Base-by-base conservation (phyloP, 768 basidiomycete genomes). In the Suillus weaverae region DNA sequence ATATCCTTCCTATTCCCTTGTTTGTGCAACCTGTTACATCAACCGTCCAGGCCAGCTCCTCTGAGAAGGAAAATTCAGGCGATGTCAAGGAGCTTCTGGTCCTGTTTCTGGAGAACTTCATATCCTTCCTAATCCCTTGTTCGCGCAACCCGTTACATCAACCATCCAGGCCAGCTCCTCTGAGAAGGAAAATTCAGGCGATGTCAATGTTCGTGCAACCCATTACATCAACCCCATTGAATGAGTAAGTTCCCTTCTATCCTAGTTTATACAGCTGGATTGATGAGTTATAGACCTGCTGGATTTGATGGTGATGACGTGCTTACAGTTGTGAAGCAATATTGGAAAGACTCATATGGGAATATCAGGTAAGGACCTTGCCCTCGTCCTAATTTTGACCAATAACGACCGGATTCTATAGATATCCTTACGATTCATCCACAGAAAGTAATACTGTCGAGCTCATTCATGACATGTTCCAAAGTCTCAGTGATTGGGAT, bases 281-380 rank as follows among this genome's bases (percentile, higher is more conserved):
- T n/a, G 16, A 30, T 36, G 22, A 9, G 14, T 16, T 2, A 10
- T 59, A 64, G 63, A 72, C 82, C 86, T 6, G 87, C 84, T 2
- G 88, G 85, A 1, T 90, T 84, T 69, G 67, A 73, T 18, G 78
- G 80, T 8, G 69, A 71, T 56, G 69, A 77, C 6, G 87, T 81
- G 76, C 76, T 81, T 1, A 65, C 70, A 16, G 79, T 77, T n/a
- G 77, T 88, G 46, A 74, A 82, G 36, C 79, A 83, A 60, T 92
- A 83, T 72, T 91, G 84, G 81, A 68, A 79, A 50, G 81, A 86
- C 69, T 89, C 85, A 9, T 90, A 92, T 73, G 72, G 77, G 16
- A 81, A 80, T 3, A 86, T 91, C 13, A 79, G 88, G 62, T 71
- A 82, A 64, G 48, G 22, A 65, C 43, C 18, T 26, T 11, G 9